Evolutionary conservation across 441 rosid species (phyloP), one percentile per base, ranked within the genome.

Genomic region (Gossypium schwendimanii): DNA sequence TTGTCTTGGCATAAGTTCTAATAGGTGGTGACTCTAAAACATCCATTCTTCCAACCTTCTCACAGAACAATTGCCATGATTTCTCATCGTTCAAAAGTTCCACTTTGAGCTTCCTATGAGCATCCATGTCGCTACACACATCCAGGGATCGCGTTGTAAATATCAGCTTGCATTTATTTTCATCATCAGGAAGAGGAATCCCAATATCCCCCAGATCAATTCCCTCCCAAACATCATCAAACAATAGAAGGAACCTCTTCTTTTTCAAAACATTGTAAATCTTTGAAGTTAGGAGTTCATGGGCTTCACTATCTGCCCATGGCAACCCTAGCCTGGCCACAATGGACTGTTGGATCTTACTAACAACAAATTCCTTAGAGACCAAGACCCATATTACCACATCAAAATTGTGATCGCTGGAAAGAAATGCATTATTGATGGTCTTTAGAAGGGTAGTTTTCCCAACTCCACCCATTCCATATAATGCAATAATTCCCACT

Each of bases 181-280:
- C 76, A 64, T 52, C 70, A 62, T 73, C 70, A 33, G 88, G 88
- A 50, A 77, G 63, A 64, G 89, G 89, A 80, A 86, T 76, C 28
- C 89, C 86, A 0, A 83, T 62, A 3, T 79, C 76, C 62, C 68
- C 80, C 50, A 84, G 80, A 74, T 81, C 81, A 74, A 86, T 74
- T 77, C 80, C 80, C 79, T 84, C 81, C 88, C 89, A 86, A 17
- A 78, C 74, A 82, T 86, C 89, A 73, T 86, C 89, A 14, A 86
- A 69, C 53, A 84, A 73, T 36, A 86, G 82, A 63, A 86, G 77
- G 71, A 82, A 84, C 71, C 71, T 80, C 65, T 69, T 82, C 78
- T 71, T 78, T 67, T 67, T 82, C 78, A 86, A 69, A 45, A 70
- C 78, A 63, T 79, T 70, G 73, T 74, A 36, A 72, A 84, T 77